Evolutionary conservation across 169 alveolate genomes (phyloP).

Genomic region (Cryptosporidium canis): DNA sequence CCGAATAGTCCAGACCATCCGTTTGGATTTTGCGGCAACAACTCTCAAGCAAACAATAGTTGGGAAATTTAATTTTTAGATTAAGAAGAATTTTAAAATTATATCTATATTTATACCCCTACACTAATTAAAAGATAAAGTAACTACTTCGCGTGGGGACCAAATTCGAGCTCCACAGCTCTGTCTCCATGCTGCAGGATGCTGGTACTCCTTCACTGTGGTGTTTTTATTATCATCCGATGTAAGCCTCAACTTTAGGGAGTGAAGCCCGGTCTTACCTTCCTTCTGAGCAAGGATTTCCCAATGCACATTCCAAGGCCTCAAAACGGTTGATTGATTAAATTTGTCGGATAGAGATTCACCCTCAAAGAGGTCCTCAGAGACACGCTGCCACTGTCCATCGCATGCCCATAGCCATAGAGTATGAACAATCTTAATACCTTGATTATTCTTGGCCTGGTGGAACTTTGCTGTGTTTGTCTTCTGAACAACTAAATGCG

Average conservation of each 20-base stretch:
- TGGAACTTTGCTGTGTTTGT: constrained; percentile 88
- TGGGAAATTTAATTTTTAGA: constrained; percentile 80
- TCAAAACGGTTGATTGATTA: constrained; percentile 86
- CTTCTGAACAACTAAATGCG: constrained; percentile 90
- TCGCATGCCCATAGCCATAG: constrained; percentile 91
- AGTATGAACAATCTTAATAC: constrained; percentile 86
- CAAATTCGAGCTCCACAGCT: constrained; percentile 69
- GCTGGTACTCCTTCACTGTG: constrained; percentile 56
- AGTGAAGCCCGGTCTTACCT: constrained; percentile 61
- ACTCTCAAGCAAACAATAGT: background rate
- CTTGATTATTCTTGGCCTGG: constrained; percentile 80
- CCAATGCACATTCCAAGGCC: constrained; percentile 91
- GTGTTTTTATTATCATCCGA: constrained; percentile 30
- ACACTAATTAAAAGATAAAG: constrained; percentile 75
- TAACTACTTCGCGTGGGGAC: constrained; percentile 75
- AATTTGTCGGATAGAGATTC: constrained; percentile 87
- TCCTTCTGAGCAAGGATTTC: constrained; percentile 73
- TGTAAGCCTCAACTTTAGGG: constrained; percentile 60
- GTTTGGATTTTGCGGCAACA: background rate
- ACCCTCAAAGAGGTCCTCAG: constrained; percentile 84
- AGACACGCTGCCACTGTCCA: constrained; percentile 85
- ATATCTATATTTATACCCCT: constrained; percentile 84
- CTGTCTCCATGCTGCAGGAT: constrained; percentile 73
- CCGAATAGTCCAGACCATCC: background rate
- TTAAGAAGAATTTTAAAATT: constrained; percentile 86